Conservation (phyloP, 495 filamentous ascomycete genomes). For the Podospora australis region DNA sequence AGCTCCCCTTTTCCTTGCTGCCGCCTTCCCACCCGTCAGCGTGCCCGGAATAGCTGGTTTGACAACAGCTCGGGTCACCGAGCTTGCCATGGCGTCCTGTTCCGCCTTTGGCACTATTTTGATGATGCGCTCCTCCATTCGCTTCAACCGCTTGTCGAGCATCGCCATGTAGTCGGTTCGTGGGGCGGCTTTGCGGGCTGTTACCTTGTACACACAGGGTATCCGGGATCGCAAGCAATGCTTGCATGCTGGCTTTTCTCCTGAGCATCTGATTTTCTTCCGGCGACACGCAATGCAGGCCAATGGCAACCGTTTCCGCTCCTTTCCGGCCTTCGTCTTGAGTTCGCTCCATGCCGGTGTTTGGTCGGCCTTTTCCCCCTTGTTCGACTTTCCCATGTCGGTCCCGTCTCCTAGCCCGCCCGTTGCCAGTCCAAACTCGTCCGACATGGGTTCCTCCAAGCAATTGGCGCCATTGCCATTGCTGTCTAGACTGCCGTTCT, state of each 20-base stretch:
- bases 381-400: constrained; percentile 41
- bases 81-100: constrained; percentile 42
- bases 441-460: constrained; percentile 44
- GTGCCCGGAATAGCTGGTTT: constrained; percentile 68
- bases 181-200: constrained; percentile 89
- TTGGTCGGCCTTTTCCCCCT: constrained; percentile 52
- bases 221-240: constrained; percentile 91
- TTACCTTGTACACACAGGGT: constrained; percentile 98
- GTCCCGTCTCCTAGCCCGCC: constrained; percentile 41
- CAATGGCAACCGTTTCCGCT: constrained; percentile 84
- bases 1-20: constrained; percentile 73
- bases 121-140: constrained; percentile 97
- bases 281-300: constrained; percentile 93
- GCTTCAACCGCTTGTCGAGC: constrained; percentile 84
- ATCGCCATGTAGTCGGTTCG: constrained; percentile 99
- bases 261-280: constrained; percentile 97
- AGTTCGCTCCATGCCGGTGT: constrained; percentile 86
- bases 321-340: constrained; percentile 97
- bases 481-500: constrained; percentile 44
- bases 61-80: constrained; percentile 66
- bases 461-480: constrained; percentile 38
- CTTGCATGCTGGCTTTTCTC: constrained; percentile 95
- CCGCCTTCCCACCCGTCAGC: constrained; percentile 39
- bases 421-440: constrained; percentile 47
- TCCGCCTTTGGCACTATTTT: constrained; percentile 90